A percentile compares a stretch with the other conserved stretches of the same genome.
These are phyloP conservation scores for Paracamarosporium sp. DNA, from an alignment of 2,329 filamentous ascomycete species.

Conservation along the genomic window DNA sequence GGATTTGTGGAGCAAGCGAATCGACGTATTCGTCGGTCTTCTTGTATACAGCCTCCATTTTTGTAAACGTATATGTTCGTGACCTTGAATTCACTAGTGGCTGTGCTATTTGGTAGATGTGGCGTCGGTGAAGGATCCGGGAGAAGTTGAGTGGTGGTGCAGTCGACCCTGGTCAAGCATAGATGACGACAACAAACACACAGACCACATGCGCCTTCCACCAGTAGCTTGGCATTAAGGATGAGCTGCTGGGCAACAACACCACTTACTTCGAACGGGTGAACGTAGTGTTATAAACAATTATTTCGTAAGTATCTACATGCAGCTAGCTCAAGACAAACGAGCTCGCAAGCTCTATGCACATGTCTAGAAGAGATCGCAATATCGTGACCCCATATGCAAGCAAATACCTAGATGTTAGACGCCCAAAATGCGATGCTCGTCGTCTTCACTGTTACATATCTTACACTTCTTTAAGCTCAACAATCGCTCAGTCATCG, in stretches of 20 bases:
- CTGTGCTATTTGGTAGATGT: not conserved
- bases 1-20: constrained; percentile 38
- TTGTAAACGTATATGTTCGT: not conserved
- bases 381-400: constrained; percentile 6
- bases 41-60: constrained; percentile 30
- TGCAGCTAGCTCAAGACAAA: not conserved
- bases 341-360: not conserved
- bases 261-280: no score
- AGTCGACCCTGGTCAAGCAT: not conserved
- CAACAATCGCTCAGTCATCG: constrained; percentile 30
- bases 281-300: not conserved
- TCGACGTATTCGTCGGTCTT: constrained; percentile 40
- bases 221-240: not conserved
- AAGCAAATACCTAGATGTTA: constrained; percentile 5
- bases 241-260: not conserved
- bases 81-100: not conserved
- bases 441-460: constrained; percentile 12
- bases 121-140: constrained; percentile 1
- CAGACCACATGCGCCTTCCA: not conserved
- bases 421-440: constrained; percentile 22
- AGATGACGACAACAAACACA: not conserved
- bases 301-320: constrained; percentile 1
- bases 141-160: not conserved
- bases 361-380: not conserved
- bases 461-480: constrained; percentile 13